Evolutionary conservation across 2,329 filamentous ascomycete genomes (phyloP).

Genomic region (Penicillium sp.): DNA sequence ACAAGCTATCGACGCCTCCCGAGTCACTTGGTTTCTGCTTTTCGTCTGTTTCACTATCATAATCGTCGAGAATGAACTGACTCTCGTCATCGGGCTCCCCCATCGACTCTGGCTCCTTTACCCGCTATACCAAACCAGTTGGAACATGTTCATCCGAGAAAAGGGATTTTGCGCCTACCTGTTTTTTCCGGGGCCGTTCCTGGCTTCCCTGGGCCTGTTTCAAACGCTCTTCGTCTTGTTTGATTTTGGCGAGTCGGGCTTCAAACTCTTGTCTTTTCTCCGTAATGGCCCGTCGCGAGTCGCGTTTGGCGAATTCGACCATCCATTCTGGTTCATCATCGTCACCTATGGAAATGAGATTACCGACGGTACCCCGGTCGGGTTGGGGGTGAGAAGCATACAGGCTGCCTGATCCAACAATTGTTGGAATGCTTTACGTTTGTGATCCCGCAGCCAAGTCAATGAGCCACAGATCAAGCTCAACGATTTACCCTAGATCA

Average conservation of each 20-base stretch:
- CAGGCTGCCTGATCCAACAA: conserved; percentile 48
- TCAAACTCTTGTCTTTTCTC: conserved; percentile 72
- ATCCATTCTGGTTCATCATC: conserved; percentile 86
- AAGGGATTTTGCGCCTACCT: conserved; percentile 27
- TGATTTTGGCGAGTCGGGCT: conserved; percentile 64
- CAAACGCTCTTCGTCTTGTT: conserved; percentile 61
- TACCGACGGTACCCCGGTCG: neutral
- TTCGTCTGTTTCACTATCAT: conserved; percentile 62
- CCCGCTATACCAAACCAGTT: conserved; percentile 25
- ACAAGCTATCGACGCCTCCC: conserved; percentile 54
- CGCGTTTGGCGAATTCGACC: conserved; percentile 69
- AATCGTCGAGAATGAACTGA: conserved; percentile 74
- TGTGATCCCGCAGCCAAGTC: conserved; percentile 87
- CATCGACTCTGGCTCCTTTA: conserved; percentile 17
- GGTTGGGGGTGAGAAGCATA: conserved; percentile 22
- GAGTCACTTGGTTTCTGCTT: conserved; percentile 27
- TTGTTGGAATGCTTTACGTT: conserved; percentile 61
- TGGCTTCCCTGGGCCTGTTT: conserved; percentile 53
- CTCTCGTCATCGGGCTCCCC: conserved; percentile 54
- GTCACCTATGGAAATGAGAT: conserved; percentile 38
- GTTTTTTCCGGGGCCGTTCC: conserved; percentile 49
- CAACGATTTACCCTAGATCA: conserved; percentile 74
- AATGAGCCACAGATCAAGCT: conserved; percentile 86
- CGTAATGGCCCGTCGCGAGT: conserved; percentile 66
- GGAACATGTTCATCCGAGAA: neutral